Conservation (phyloP, 192 early-diverging fungal species). For the Funneliformis geosporum region DNA sequence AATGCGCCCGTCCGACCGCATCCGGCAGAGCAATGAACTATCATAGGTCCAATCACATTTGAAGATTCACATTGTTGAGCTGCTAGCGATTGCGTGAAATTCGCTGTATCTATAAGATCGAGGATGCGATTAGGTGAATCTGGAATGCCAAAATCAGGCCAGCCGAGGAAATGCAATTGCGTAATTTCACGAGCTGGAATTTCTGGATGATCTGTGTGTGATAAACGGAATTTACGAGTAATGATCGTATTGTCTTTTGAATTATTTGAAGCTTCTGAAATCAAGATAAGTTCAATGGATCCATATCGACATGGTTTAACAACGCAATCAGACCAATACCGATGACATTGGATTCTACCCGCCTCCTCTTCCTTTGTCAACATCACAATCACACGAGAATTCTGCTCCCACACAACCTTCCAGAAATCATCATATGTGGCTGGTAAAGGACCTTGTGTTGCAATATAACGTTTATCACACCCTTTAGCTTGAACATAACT, state of each 20-base stretch:
- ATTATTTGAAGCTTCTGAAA: conserved; percentile 56
- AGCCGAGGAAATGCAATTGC: conserved; percentile 85
- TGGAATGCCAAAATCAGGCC: conserved; percentile 89
- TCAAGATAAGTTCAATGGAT: conserved; percentile 50
- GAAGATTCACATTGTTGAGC: conserved; percentile 7
- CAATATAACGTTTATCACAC: conserved; percentile 51
- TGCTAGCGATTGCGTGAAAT: conserved; percentile 29
- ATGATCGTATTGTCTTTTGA: conserved; percentile 46
- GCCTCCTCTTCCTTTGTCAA: conserved; percentile 88
- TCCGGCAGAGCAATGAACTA: conserved; percentile 61
- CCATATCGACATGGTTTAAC: conserved; percentile 52
- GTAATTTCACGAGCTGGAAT: conserved; percentile 52
- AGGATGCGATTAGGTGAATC: conserved; percentile 65
- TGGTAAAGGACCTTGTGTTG: conserved; percentile 75
- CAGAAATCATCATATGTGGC: conserved; percentile 91
- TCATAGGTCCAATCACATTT: conserved; percentile 39
- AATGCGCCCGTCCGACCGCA: conserved; percentile 65
- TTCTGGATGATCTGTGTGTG: conserved; percentile 37
- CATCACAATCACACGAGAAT: conserved; percentile 86
- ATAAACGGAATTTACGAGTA: conserved; percentile 50
- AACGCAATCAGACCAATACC: conserved; percentile 81
- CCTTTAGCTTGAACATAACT: conserved; percentile 41
- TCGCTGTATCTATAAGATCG: conserved; percentile 57
- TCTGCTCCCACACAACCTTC: conserved; percentile 94
- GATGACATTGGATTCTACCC: conserved; percentile 68